These are phyloP conservation scores for Saussurea involucrata DNA, from an alignment of 129 eudicot species.

Conservation along the genomic window DNA sequence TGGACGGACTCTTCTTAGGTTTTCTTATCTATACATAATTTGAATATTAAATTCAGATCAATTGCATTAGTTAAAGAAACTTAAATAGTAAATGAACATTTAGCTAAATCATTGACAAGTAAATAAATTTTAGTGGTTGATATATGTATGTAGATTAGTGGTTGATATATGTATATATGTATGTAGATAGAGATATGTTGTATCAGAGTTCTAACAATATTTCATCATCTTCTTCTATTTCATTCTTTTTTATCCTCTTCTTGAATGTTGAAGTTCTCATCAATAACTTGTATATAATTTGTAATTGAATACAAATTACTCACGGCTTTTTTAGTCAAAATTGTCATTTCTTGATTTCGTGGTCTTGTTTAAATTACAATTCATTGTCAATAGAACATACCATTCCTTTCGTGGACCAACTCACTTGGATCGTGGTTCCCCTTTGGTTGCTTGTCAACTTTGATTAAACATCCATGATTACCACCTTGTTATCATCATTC, in stretches of 20 bases:
- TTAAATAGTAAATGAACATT: no score
- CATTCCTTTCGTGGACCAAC: neutral
- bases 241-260: neutral
- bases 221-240: neutral
- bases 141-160: no score
- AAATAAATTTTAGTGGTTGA: no score
- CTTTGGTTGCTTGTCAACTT: neutral
- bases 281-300: neutral
- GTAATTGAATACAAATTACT: neutral
- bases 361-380: neutral
- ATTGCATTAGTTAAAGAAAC: no score
- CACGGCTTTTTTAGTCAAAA: neutral
- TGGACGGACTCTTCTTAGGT: no score
- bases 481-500: neutral
- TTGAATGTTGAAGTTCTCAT: neutral
- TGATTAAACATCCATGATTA: neutral
- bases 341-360: neutral
- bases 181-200: no score
- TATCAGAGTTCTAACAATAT: no score
- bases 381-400: neutral
- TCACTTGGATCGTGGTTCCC: neutral
- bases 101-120: no score
- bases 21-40: no score
- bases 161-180: no score
- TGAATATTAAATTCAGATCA: no score